Evolutionary conservation across 2,329 filamentous ascomycete species (phyloP).

Genomic region (Allantophomopsis lycopodina): DNA sequence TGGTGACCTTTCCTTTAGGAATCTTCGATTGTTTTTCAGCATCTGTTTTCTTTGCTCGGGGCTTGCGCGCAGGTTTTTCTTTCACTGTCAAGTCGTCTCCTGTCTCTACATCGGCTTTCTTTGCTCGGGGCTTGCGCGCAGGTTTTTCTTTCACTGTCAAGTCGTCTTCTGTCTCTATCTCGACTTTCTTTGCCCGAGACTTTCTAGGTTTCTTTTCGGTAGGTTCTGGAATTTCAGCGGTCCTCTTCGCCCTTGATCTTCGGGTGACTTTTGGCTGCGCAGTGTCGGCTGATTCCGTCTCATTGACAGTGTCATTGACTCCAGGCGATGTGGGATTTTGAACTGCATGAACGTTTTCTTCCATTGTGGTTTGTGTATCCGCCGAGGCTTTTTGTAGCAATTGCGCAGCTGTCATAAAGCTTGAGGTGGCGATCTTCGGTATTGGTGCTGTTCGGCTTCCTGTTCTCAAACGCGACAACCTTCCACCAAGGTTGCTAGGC

Average conservation of each 20-base stretch:
- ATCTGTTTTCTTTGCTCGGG: conserved; percentile 14
- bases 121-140: conserved; percentile 11
- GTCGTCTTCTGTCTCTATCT: conserved; percentile 3
- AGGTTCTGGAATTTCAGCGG: background rate
- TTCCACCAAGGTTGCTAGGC: conserved; percentile 31
- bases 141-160: conserved; percentile 7
- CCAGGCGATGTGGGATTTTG: too few relatives aligned
- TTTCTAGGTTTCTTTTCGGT: conserved; percentile 11
- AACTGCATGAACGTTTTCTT: too few relatives aligned
- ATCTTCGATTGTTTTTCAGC: conserved; percentile 17
- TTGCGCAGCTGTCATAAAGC: conserved; percentile 25
- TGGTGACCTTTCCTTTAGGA: conserved; percentile 19
- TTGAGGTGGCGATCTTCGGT: conserved; percentile 19
- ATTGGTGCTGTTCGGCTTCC: conserved; percentile 24
- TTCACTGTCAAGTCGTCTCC: conserved; percentile 3
- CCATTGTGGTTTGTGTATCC: too few relatives aligned
- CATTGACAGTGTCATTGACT: background rate
- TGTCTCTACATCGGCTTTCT: conserved; percentile 10
- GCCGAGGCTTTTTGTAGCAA: conserved; percentile 5
- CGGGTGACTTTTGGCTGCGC: conserved; percentile 2
- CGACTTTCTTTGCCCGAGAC: conserved; percentile 14
- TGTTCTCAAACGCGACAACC: conserved; percentile 19
- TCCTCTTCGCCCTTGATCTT: conserved; percentile 11
- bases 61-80: conserved; percentile 10
- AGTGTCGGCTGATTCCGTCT: conserved; percentile 16